phyloP scores from a whole-genome alignment of 257 asterid genomes.

The Jaltomata sinuosa region DNA sequence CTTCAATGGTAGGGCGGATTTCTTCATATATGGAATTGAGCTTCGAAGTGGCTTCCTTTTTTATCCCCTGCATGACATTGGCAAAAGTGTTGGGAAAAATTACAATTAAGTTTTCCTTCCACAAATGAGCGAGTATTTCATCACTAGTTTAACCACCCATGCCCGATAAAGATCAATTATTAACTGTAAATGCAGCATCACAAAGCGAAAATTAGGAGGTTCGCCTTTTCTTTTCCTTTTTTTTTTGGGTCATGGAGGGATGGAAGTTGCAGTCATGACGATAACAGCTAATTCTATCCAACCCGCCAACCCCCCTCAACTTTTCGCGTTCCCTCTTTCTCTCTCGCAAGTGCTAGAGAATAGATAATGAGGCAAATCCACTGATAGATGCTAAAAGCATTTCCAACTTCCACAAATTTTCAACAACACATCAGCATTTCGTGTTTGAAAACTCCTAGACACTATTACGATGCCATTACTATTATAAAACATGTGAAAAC shows the following conservation, averaged over 20 bases:
- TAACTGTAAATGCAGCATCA: background rate
- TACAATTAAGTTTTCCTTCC: background rate
- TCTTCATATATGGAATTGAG: slow-evolving; percentile 65
- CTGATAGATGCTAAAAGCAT: background rate
- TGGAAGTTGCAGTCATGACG: background rate
- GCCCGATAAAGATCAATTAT: background rate
- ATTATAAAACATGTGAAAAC: background rate
- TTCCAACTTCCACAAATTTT: background rate
- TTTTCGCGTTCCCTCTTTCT: background rate
- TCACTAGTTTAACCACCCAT: background rate
- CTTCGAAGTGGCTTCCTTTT: slow-evolving; percentile 40
- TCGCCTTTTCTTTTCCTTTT: background rate
- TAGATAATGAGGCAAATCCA: background rate
- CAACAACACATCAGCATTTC: background rate
- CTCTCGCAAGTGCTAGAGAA: background rate
- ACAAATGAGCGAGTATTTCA: background rate
- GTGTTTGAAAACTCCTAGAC: background rate
- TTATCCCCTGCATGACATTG: slow-evolving; percentile 44
- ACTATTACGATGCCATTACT: background rate
- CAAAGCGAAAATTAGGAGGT: background rate
- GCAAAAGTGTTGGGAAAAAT: background rate
- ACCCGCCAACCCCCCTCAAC: background rate
- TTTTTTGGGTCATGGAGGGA: background rate
- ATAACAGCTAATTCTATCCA: background rate
- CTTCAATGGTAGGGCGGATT: slow-evolving; percentile 88